phyloP scores from a whole-genome alignment of 2,329 filamentous ascomycete species.

The Chalara sp. region DNA sequence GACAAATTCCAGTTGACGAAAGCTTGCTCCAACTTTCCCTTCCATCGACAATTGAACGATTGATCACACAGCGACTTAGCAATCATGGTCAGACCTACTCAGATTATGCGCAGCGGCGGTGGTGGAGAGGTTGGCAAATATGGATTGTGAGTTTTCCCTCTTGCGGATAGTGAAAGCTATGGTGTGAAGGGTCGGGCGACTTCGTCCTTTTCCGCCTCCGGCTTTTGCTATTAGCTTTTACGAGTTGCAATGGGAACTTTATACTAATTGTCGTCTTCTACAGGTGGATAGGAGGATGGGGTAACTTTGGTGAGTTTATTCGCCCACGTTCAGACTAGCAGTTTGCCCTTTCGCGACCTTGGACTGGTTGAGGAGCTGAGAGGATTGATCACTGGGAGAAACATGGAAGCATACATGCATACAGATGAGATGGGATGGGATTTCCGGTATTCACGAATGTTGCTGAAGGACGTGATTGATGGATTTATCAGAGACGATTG shows the following conservation, averaged over 20 bases:
- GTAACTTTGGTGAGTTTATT: constrained; percentile 26
- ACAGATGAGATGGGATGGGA: not conserved
- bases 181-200: too few relatives aligned
- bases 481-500: not conserved
- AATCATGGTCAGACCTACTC: constrained; percentile 28
- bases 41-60: too few relatives aligned
- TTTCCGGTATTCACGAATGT: not conserved
- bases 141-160: constrained; percentile 26
- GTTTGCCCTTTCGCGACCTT: too few relatives aligned
- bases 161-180: constrained; percentile 1
- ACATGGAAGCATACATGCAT: not conserved
- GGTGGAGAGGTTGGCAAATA: constrained; percentile 27
- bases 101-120: constrained; percentile 25
- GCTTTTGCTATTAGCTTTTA: too few relatives aligned
- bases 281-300: constrained; percentile 28
- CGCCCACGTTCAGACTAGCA: too few relatives aligned
- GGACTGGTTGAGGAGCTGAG: too few relatives aligned
- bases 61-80: constrained; percentile 4
- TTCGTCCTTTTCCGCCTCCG: too few relatives aligned
- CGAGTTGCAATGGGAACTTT: not conserved
- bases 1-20: too few relatives aligned
- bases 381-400: too few relatives aligned
- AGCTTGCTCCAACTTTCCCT: too few relatives aligned
- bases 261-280: constrained; percentile 16
- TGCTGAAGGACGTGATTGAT: not conserved